These are phyloP conservation scores for Westerdykella aurantiaca DNA, from an alignment of 2,329 filamentous ascomycete species.

Conservation along the genomic window DNA sequence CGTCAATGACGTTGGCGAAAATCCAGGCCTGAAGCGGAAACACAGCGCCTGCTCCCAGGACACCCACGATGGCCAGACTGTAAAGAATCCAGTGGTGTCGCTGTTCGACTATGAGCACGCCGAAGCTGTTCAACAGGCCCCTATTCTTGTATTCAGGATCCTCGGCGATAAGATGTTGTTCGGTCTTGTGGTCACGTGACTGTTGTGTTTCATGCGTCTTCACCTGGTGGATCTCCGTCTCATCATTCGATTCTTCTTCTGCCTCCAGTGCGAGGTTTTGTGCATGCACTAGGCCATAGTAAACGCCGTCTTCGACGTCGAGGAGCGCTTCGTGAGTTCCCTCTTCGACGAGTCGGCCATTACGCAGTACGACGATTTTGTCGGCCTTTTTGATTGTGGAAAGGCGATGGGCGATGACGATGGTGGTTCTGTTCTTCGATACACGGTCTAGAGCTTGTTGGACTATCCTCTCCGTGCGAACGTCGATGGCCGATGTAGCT, in stretches of 20 bases:
- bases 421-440: constrained; percentile 59
- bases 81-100: constrained; percentile 32
- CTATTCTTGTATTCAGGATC: constrained; percentile 26
- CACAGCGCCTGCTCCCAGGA: constrained; percentile 25
- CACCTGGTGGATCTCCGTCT: constrained; percentile 11
- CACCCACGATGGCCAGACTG: constrained; percentile 21
- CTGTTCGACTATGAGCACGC: constrained; percentile 32
- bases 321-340: constrained; percentile 72
- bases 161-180: constrained; percentile 4
- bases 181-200: constrained; percentile 4
- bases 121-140: constrained; percentile 29
- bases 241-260: constrained; percentile 14
- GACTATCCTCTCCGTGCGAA: constrained; percentile 51
- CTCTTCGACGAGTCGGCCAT: constrained; percentile 65
- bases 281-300: constrained; percentile 58
- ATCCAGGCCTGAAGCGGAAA: constrained; percentile 35
- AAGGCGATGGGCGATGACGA: constrained; percentile 73
- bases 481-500: constrained; percentile 63
- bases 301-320: constrained; percentile 54
- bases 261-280: constrained; percentile 30
- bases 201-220: constrained; percentile 14
- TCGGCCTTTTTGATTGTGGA: constrained; percentile 74
- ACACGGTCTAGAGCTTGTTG: constrained; percentile 54
- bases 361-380: constrained; percentile 68
- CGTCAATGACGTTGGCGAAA: constrained; percentile 33